Conservation (phyloP, 2,329 filamentous ascomycete genomes). For the Talaromyces sp. region DNA sequence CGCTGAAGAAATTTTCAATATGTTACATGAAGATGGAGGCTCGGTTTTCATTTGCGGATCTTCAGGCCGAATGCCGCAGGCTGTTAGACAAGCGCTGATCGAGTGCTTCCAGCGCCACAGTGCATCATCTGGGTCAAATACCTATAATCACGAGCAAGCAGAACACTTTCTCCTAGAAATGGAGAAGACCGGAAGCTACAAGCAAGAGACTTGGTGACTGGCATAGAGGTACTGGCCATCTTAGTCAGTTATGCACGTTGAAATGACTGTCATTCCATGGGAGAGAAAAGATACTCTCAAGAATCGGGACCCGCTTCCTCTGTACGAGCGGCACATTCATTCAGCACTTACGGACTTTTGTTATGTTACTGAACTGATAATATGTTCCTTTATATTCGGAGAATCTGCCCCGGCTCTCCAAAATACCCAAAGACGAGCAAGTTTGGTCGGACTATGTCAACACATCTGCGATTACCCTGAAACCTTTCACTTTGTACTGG, state of each 20-base stretch:
- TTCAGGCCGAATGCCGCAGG: constrained; percentile 68
- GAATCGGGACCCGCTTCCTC: too few species aligned
- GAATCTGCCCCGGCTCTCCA: neutral
- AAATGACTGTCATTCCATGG: neutral
- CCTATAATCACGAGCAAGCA: constrained; percentile 46
- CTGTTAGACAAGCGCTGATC: constrained; percentile 63
- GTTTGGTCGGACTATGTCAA: too few species aligned
- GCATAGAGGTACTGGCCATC: neutral
- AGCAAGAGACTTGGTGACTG: constrained; percentile 65
- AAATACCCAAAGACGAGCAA: neutral
- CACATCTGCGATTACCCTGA: too few species aligned
- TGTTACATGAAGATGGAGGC: constrained; percentile 51
- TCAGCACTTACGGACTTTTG: neutral
- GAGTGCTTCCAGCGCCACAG: constrained; percentile 51
- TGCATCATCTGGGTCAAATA: constrained; percentile 31
- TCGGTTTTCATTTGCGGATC: constrained; percentile 53
- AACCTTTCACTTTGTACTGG: neutral
- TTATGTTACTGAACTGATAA: neutral
- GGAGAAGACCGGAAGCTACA: constrained; percentile 61
- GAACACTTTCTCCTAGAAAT: constrained; percentile 54
- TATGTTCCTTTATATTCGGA: neutral
- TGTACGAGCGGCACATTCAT: neutral
- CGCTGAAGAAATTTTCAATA: constrained; percentile 46
- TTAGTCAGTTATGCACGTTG: neutral
- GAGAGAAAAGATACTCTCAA: neutral